Evolutionary conservation across 306 rosid species (phyloP).

Genomic region (Prunus dulcis): DNA sequence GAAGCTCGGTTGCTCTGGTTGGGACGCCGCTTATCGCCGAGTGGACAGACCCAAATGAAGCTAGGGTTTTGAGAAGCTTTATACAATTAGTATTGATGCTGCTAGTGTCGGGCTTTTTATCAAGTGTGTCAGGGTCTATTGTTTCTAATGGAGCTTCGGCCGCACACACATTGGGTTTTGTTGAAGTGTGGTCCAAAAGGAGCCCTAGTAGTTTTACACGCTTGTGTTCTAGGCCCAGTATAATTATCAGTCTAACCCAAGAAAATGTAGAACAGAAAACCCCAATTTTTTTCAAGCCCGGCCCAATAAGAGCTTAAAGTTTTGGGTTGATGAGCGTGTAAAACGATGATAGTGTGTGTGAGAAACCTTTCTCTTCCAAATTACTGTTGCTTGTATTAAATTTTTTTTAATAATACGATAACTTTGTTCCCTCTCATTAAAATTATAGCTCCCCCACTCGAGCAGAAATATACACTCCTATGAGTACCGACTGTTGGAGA

Average conservation of each 20-base stretch:
- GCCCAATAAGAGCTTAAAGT: background rate
- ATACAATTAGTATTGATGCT: background rate
- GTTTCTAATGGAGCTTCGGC: background rate
- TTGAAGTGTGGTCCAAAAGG: background rate
- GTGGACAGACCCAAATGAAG: background rate
- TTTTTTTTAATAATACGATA: too few species aligned
- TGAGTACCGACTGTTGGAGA: background rate
- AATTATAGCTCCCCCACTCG: too few species aligned
- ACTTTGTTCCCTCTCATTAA: too few species aligned
- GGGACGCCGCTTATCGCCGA: background rate
- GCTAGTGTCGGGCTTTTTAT: background rate
- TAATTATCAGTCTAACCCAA: background rate
- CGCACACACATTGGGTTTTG: background rate
- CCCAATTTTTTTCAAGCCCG: background rate
- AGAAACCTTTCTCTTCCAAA: accelerated
- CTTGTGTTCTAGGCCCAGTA: background rate
- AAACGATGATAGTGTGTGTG: too few species aligned
- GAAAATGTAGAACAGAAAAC: too few species aligned
- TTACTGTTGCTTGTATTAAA: too few species aligned
- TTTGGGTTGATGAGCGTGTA: too few species aligned
- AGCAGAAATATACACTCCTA: background rate
- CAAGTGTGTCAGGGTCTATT: background rate
- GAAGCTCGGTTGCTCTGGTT: background rate
- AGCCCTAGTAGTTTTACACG: background rate
- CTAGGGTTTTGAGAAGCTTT: constrained; percentile 18